These are phyloP conservation scores for Saccharum hybrid DNA, from an alignment of 202 grass and related monocot genomes.

Conservation along the genomic window DNA sequence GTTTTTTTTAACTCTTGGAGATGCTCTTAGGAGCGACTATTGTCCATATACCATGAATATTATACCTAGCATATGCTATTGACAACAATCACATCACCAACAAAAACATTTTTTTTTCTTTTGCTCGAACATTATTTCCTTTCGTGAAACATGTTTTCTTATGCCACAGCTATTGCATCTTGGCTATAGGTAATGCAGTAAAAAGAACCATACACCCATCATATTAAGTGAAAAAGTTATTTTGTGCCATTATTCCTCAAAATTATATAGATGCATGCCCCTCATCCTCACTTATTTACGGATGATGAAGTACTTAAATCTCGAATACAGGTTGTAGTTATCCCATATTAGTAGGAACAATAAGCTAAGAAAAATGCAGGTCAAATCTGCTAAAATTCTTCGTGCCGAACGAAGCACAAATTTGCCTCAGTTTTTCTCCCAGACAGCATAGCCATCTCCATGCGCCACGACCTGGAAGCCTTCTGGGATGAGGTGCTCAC, in stretches of 20 bases:
- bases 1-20: too few species aligned
- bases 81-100: too few species aligned
- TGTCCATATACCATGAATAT: too few species aligned
- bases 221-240: not conserved
- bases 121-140: too few species aligned
- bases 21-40: too few species aligned
- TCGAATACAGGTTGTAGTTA: constrained; percentile 2
- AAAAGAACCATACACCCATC: not conserved
- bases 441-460: constrained; percentile 61
- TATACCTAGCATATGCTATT: too few species aligned
- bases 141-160: too few species aligned
- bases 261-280: not conserved
- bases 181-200: not conserved
- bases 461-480: constrained; percentile 57
- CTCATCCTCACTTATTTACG: constrained; percentile 13
- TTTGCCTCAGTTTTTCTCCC: constrained; percentile 58
- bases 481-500: constrained; percentile 50
- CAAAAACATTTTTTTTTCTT: too few species aligned
- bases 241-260: not conserved
- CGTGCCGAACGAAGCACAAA: not conserved
- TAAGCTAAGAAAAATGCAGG: not conserved
- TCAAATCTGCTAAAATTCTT: constrained; percentile 10
- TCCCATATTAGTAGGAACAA: not conserved
- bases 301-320: not conserved
- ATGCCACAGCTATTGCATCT: too few species aligned